phyloP scores from a whole-genome alignment of 768 basidiomycete genomes.

The Agaricus sinodeliciosus region DNA sequence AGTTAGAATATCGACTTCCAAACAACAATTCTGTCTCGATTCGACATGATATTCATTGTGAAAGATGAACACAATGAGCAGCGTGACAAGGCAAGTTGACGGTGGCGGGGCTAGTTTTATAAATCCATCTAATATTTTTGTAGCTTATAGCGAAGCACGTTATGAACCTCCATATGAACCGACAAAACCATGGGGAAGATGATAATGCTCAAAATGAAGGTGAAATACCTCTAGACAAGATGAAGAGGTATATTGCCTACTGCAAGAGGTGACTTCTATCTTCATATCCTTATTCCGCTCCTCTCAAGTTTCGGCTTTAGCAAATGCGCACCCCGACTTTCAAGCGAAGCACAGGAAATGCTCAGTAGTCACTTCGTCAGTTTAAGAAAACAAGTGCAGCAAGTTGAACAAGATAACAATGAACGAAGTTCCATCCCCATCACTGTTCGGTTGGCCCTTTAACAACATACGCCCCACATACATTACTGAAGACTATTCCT shows the following conservation, averaged over 20 bases:
- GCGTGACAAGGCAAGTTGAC: conserved; percentile 68
- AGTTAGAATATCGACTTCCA: conserved; percentile 91
- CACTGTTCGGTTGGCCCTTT: conserved; percentile 73
- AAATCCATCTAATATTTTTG: conserved; percentile 6
- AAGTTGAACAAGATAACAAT: conserved; percentile 94
- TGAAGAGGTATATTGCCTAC: conserved; percentile 96
- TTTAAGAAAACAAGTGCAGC: conserved; percentile 88
- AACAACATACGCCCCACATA: neutral
- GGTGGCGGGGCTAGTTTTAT: neutral
- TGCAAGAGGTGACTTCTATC: conserved; percentile 71
- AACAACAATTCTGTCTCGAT: conserved; percentile 95
- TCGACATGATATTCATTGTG: conserved; percentile 99
- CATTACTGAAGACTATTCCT: conserved; percentile 2
- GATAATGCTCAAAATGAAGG: conserved; percentile 66
- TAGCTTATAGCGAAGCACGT: conserved; percentile 96
- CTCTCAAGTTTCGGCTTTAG: conserved; percentile 31
- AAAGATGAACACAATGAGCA: conserved; percentile 96
- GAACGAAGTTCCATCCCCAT: conserved; percentile 98
- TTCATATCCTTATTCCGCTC: neutral
- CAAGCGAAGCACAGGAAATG: conserved; percentile 93
- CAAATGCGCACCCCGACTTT: conserved; percentile 94
- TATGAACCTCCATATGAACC: conserved; percentile 98
- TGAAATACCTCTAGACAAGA: conserved; percentile 94
- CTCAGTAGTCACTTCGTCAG: conserved; percentile 92
- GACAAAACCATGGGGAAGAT: conserved; percentile 56